A percentile compares a stretch with the other conserved stretches of the same genome.
Conservation (phyloP, 768 basidiomycete genomes). For the Collybia sordida region DNA sequence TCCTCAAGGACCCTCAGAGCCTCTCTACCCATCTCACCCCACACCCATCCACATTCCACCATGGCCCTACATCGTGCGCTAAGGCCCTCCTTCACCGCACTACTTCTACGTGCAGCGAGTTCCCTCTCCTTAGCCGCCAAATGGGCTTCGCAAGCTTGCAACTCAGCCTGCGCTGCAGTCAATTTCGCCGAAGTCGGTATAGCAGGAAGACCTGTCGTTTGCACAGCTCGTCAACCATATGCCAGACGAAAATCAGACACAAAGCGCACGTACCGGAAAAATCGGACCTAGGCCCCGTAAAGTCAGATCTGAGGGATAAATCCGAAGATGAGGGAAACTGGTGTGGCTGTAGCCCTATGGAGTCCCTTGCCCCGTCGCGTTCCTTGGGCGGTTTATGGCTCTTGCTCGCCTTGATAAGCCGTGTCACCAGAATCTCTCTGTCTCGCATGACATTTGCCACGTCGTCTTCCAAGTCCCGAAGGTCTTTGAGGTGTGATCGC, state of each 20-base stretch:
- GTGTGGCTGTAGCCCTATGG: constrained; percentile 27
- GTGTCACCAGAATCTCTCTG: constrained; percentile 82
- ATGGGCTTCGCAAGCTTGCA: constrained; percentile 81
- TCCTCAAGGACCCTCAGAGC: constrained; percentile 40
- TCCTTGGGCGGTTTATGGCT: constrained; percentile 41
- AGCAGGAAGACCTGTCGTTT: constrained; percentile 13
- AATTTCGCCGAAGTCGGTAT: constrained; percentile 50
- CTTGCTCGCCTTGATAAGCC: constrained; percentile 78
- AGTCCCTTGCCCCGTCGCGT: constrained; percentile 33
- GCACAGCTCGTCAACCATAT: constrained; percentile 8
- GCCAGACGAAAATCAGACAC: constrained; percentile 30
- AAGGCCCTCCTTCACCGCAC: constrained; percentile 63
- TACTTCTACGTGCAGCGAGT: constrained; percentile 49
- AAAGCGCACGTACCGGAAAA: constrained; percentile 30
- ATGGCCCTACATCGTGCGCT: constrained; percentile 62
- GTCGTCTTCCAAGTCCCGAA: constrained; percentile 74
- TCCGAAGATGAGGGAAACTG: constrained; percentile 29
- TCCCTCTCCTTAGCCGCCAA: constrained; percentile 70
- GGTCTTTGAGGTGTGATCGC: constrained; percentile 54
- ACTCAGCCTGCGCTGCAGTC: constrained; percentile 65
- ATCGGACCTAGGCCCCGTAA: too few relatives aligned
- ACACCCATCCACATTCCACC: constrained; percentile 66
- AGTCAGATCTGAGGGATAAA: too few relatives aligned
- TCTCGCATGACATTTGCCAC: constrained; percentile 69
- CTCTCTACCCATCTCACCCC: constrained; percentile 67